Conservation (phyloP, 306 rosid species). For the Myrica gale region DNA sequence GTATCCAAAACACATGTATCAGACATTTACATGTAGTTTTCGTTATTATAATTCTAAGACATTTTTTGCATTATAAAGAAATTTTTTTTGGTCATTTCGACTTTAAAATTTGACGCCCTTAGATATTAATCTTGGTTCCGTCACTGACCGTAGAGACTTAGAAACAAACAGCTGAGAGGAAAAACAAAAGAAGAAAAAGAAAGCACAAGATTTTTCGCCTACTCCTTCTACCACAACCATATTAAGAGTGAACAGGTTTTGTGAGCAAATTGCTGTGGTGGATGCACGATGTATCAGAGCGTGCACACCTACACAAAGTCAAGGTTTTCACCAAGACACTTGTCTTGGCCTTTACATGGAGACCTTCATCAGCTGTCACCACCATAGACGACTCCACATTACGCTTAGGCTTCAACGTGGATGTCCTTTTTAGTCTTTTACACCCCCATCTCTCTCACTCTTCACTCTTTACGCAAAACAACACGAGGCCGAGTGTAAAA, state of each 20-base stretch:
- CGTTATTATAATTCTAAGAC: too few species aligned
- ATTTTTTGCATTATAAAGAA: too few species aligned
- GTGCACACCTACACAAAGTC: conserved; percentile 11
- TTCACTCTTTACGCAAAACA: not conserved
- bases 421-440: not conserved
- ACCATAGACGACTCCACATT: not conserved
- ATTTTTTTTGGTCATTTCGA: conserved; percentile 19
- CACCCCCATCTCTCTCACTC: not conserved
- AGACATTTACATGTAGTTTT: conserved; percentile 9
- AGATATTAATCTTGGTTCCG: not conserved
- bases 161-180: conserved; percentile 1
- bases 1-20: not conserved
- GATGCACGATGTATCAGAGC: conserved; percentile 9
- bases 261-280: conserved; percentile 11
- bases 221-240: too few species aligned
- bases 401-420: not conserved
- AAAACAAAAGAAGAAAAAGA: not conserved
- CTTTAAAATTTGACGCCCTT: conserved; percentile 28
- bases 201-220: not conserved
- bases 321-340: conserved; percentile 26
- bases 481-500: not conserved
- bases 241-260: too few species aligned
- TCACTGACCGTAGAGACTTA: not conserved
- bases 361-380: conserved; percentile 31
- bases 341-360: conserved; percentile 40